Conservation (phyloP, 225 moss, liverwort and hornwort genomes). For the Pseudoscleropodium purum region DNA sequence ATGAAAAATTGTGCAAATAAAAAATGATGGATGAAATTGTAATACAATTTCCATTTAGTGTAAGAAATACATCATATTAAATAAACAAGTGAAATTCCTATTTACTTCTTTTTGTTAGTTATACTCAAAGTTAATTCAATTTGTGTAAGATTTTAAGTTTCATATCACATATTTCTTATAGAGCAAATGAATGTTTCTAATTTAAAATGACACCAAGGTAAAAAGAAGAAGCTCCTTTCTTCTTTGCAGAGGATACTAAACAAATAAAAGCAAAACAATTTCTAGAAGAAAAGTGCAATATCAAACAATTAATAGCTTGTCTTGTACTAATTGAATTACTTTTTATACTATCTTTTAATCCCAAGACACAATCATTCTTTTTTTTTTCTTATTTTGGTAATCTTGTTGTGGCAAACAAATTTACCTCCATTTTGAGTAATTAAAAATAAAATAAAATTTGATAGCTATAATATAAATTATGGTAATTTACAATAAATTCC, state of each 20-base stretch:
- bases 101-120: background rate
- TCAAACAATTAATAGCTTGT: background rate
- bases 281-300: background rate
- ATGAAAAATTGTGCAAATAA: no score
- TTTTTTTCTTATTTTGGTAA: background rate
- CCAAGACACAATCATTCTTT: background rate
- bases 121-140: background rate
- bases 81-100: background rate
- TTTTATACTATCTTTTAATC: background rate
- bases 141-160: background rate
- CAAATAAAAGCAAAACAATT: background rate
- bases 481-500: background rate
- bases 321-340: background rate
- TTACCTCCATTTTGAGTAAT: background rate
- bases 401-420: rapidly evolving
- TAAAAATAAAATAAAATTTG: no score
- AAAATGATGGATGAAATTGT: no score
- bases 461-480: background rate
- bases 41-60: background rate
- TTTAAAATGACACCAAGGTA: background rate
- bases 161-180: background rate
- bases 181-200: background rate
- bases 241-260: no score
- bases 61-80: rapidly evolving
- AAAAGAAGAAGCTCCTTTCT: no score